Base-by-base conservation (phyloP, 768 basidiomycete genomes). In the Lactarius tabidus region DNA sequence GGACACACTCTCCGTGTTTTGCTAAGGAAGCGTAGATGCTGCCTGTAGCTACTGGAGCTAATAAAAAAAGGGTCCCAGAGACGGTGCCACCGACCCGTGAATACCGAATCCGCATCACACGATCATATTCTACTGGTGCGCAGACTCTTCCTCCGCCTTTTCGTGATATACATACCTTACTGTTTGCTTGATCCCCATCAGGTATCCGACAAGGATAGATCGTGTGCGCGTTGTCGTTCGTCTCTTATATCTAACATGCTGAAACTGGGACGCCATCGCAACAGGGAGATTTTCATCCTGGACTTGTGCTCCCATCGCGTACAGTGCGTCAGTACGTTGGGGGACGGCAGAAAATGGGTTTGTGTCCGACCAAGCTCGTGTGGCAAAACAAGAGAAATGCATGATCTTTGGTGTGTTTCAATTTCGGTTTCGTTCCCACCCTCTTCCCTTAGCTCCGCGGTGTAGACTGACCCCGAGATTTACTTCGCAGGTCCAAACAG, bases 321-420 rank as follows among this genome's bases (percentile, higher is more conserved):
- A 0, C 76, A 81, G 55, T 76, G 83, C 56, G 62, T 83, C 18
- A 82, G 83, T 3, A 72, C 75, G 10, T 74, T 82, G 67, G 82
- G 79, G 12, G 81, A 84, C 62, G 83, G 82, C 8, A 82, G 82
- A 6, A 84, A 84, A 71, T 82, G 81, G 79, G 67, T 80, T 3
- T 84, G 82, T 61, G 83, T 82, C 5, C 60, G 78, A 79, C 43
- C 76, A n/a, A n/a, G n/a, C n/a, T n/a, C n/a, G 79, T 23, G 72
- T 84, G 54, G 72, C 64, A 60, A 74, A 77, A 18, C 83, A 83
- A 67, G 76, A 74, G 48, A 72, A 77, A 35, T 83, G 81, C 65
- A 75, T 79, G 53, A 73, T 84, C 62, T 79, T 84, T 57, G 82
- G 79, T 80, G 3, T 20, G 39, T 67, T 15, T 14, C 38, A 9